Evolutionary conservation across 2,329 filamentous ascomycete species (phyloP), one percentile per base, ranked within the genome.

Genomic region (Sclerotinia spermophila): DNA sequence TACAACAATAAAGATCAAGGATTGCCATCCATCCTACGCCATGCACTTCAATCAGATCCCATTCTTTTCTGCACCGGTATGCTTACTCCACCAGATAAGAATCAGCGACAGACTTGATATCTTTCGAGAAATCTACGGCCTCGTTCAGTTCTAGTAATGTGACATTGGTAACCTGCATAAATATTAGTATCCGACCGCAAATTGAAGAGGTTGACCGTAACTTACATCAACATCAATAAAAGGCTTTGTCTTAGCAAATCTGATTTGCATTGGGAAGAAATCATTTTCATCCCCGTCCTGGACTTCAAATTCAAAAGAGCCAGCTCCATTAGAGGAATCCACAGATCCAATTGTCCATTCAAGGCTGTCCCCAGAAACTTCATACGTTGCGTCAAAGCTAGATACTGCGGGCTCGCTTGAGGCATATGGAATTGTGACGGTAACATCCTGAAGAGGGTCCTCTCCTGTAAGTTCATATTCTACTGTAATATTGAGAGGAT

Each of bases 221-320:
- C 91, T 90, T 85, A 98, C 95, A 83, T 97, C 94, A 74, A 99
- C 92, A 77, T 97, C 93, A 66, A 98, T 87, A 81, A 93, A 97
- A 40, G 96, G 95, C 71, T 86, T 88, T 56, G 89, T 87, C 86
- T 97, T 97, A 74, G 88, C 90, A 82, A 99, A 99, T 69, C 90
- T 87, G 72, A 98, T 90, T 68, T 88, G 91, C 94, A 99, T 98
- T 1, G 96, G 96, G 89, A 99, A 99, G 84, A 98, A 98, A 77
- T 97, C 94, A 70, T 93, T 90, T 79, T 98, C 96, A 75, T 94
- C 92, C 69, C 89, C 88, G 17, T 92, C 92, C 80, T 92, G 89
- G 1, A 94, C 93, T 82, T 98, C 96, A 75, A 99, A 98, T 81
- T 99, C 96, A 78, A 99, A 98, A 61, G 92, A 91, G 27, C 96